Evolutionary conservation across 371 early-diverging fungal genomes (phyloP), one percentile per base, ranked within the genome.

Genomic region (Zopfochytrium polystomum): DNA sequence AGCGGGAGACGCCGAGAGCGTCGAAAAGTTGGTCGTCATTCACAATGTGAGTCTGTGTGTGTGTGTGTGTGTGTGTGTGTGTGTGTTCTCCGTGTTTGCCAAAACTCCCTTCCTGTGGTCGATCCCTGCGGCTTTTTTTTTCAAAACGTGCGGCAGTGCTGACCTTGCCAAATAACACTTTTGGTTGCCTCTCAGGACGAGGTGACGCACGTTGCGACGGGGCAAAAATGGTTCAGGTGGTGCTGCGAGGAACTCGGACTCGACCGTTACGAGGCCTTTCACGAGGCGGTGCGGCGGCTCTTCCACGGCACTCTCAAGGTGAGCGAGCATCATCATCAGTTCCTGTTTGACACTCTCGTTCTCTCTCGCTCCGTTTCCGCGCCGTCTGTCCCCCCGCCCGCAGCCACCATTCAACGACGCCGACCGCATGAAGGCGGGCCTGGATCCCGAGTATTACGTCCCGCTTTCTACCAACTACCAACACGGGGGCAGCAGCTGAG

Each of bases 331-430:
- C n/a, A n/a, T n/a, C n/a, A n/a, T n/a, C n/a, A n/a, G n/a, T n/a
- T n/a, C n/a, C n/a, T n/a, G n/a, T n/a, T n/a, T n/a, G n/a, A n/a
- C n/a, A n/a, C n/a, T n/a, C n/a, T n/a, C n/a, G n/a, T n/a, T n/a
- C n/a, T n/a, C 66, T 15, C 62, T 60, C 18, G 70, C 18, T 62
- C 26, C 20, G n/a, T 2, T 2, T 23, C 11, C 15, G 35, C 11
- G 26, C 0, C 18, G 22, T 52, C 20, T 53, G 1, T 1, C 66
- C 47, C 66, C 62, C 15, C 69, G 71, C 34, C 58, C 62, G 1
- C 59, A 80, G 59, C 83, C 83, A 1, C 83, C 83, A 43, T 83
- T 83, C 63, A 83, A 83, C 67, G 71, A 67, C 13, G 45, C 38
- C 27, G 73, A 72, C 43, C 55, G 76, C 3, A 43, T 65, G 33